These are phyloP conservation scores for Sanghuangporus weigelae DNA, from an alignment of 1,284 basidiomycete genomes.

Conservation along the genomic window DNA sequence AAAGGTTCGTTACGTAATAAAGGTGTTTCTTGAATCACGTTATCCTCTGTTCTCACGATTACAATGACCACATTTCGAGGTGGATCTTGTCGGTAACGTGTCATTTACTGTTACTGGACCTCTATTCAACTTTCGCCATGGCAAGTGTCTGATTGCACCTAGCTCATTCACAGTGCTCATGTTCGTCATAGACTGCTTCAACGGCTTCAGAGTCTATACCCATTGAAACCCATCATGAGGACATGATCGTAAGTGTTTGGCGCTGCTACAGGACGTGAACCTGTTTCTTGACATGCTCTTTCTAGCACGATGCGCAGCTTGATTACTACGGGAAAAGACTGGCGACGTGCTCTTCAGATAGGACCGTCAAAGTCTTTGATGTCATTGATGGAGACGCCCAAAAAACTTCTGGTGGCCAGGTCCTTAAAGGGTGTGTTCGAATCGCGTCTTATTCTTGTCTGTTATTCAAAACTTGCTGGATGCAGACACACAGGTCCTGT, in stretches of 20 bases:
- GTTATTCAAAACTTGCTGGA: neutral
- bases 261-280: slow-evolving; percentile 1
- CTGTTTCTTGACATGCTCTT: neutral
- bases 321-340: slow-evolving; percentile 97
- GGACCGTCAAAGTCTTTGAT: slow-evolving; percentile 94
- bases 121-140: neutral
- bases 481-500: slow-evolving; percentile 91
- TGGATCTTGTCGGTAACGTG: neutral
- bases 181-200: slow-evolving; percentile 40
- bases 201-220: slow-evolving; percentile 64
- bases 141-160: neutral
- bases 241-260: slow-evolving; percentile 78
- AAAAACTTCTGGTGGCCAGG: slow-evolving; percentile 60
- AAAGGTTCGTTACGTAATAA: no score
- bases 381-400: slow-evolving; percentile 82
- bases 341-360: slow-evolving; percentile 95
- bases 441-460: neutral
- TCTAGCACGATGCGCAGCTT: slow-evolving; percentile 92
- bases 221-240: slow-evolving; percentile 90
- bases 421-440: slow-evolving; percentile 74
- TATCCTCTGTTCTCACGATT: neutral
- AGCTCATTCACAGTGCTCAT: neutral
- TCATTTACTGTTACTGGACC: neutral
- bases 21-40: neutral
- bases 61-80: neutral